These are phyloP conservation scores for Aegilops tauschii DNA, from an alignment of 176 grass and related monocot genomes.

Conservation along the genomic window DNA sequence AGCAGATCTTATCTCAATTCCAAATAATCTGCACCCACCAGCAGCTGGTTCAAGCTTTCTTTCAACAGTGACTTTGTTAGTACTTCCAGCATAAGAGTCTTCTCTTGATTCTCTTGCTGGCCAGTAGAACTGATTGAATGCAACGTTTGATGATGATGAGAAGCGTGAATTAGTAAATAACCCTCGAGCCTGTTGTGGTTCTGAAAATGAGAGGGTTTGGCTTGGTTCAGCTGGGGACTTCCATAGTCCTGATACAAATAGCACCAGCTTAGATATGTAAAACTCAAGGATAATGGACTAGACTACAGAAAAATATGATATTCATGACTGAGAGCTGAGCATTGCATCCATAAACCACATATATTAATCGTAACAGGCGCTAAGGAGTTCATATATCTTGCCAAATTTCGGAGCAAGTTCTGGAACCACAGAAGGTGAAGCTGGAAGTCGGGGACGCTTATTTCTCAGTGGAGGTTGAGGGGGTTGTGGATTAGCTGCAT, in stretches of 20 bases:
- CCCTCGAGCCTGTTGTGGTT: slow-evolving; percentile 35
- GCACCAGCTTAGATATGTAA: slow-evolving; percentile 24
- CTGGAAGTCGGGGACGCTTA: slow-evolving; percentile 65
- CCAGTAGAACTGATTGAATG: slow-evolving; percentile 53
- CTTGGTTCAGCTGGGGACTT: slow-evolving; percentile 52
- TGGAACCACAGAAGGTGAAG: slow-evolving; percentile 47
- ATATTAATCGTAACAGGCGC: slow-evolving; percentile 9
- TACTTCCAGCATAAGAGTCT: slow-evolving; percentile 43
- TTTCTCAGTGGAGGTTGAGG: slow-evolving; percentile 52
- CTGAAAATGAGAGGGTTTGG: slow-evolving; percentile 61
- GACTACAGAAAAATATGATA: slow-evolving; percentile 5
- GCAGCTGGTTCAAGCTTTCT: slow-evolving; percentile 55
- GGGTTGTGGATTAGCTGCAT: slow-evolving; percentile 45
- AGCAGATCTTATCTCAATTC: slow-evolving; percentile 65
- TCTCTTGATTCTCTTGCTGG: slow-evolving; percentile 45
- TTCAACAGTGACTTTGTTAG: slow-evolving; percentile 44
- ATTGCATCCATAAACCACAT: not conserved
- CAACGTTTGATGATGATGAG: slow-evolving; percentile 39
- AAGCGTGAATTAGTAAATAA: slow-evolving; percentile 39
- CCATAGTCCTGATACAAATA: slow-evolving; percentile 65
- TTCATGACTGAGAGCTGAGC: slow-evolving; percentile 14
- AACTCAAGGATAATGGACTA: not conserved
- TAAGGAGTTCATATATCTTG: slow-evolving; percentile 32
- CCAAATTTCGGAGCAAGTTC: slow-evolving; percentile 59
- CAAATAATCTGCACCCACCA: slow-evolving; percentile 84